Conservation (phyloP, 257 asterid genomes). For the Capsicum chinense region DNA sequence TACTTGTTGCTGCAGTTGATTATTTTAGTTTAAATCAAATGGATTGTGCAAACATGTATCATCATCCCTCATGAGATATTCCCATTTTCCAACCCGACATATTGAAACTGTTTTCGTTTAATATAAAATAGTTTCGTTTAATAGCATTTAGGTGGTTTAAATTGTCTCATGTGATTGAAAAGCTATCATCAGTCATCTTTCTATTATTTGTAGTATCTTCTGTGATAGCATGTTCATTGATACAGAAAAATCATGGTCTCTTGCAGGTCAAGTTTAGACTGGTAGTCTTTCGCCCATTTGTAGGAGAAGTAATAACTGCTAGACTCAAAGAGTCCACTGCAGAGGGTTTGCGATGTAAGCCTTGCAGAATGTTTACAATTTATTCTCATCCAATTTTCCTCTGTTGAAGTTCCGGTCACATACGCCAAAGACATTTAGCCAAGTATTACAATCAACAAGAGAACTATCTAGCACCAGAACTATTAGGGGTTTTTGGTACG, state of each 20-base stretch:
- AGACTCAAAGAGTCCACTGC: conserved; percentile 67
- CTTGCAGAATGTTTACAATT: conserved; percentile 1
- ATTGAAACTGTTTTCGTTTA: background rate
- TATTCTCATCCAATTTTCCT: background rate
- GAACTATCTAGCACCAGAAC: conserved; percentile 2
- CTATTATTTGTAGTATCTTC: background rate
- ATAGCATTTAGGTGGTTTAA: background rate
- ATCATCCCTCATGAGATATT: background rate
- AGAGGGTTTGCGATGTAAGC: conserved; percentile 73
- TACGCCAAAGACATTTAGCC: background rate
- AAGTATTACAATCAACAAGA: background rate
- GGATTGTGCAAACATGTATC: background rate
- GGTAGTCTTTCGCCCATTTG: conserved; percentile 84
- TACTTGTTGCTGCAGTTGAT: conserved; percentile 3
- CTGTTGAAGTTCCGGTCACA: background rate
- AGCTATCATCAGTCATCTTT: background rate
- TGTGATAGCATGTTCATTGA: background rate
- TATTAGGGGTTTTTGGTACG: background rate
- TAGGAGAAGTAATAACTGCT: conserved; percentile 81
- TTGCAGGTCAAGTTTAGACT: conserved; percentile 80
- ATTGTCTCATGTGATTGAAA: background rate
- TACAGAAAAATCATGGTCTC: conserved; percentile 25
- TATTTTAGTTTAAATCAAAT: background rate
- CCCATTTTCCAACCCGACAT: background rate
- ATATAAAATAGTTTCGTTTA: background rate